Evolutionary conservation across 176 grass and related monocot genomes (phyloP), one percentile per base, ranked within the genome.

Genomic region (Aechmea fasciata): DNA sequence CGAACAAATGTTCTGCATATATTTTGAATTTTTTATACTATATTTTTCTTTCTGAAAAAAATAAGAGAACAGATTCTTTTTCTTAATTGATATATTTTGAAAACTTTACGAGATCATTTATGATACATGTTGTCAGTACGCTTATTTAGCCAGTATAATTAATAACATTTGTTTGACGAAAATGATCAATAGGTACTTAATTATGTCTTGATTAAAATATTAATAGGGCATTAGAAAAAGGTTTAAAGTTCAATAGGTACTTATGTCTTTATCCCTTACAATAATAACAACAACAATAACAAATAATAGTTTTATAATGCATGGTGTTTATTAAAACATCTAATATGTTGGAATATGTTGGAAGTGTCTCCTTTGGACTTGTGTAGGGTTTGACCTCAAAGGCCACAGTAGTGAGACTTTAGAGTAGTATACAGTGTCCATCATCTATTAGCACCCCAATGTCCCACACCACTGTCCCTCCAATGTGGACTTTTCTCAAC

Each of bases 361-460:
- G 57, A 52, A 66, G 85, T 66, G 49, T 48, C 67, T 57, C 68
- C 50, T 73, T 76, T 77, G 85, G 77, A 83, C 81, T 83, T 72
- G 74, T 70, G 13, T 80, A 73, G 77, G 65, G 33, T 73, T 85
- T 87, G 85, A 87, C 81, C 77, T 87, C 65, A 73, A 83, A 23
- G 65, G 9, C 33, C 33, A 41, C 33, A 41, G 33, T 41, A 41
- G 33, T 41, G 4, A 7, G 33, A 41, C 33, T 41, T 41, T 41
- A 6, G 4, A 41, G 33, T 41, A 41, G 33, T 41, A 41, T 23
- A 23, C 1, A 23, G 22, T 23, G 33, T 41, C 33, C 33, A 41
- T 41, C 33, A 1, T 7, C 33, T 8, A 41, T 41, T 41, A 41
- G 33, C 4, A 41, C 33, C 33, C 3, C 33, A 41, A 41, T 41